Base-by-base conservation (phyloP, 2,329 filamentous ascomycete species). In the Capronia coronata region DNA sequence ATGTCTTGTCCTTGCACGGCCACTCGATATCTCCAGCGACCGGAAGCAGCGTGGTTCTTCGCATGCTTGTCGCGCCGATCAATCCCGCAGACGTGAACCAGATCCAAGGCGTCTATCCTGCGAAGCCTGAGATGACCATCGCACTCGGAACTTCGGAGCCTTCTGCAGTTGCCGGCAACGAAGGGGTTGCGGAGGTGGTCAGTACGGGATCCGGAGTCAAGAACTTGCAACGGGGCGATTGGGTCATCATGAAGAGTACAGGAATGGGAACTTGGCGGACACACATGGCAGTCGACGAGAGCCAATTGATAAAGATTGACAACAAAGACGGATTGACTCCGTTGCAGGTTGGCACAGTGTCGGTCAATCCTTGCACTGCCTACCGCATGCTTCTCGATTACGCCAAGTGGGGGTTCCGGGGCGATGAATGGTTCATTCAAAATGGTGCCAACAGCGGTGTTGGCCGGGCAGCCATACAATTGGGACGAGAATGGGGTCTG, bases 51-150 rank as follows among this genome's bases (percentile, higher is more conserved):
- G 72, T 94, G 59, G 89, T 91, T 47, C 75, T 98, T 52, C 87
- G 88, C 67, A 84, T 93, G 62, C 86, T 98, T 62, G 87, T 90
- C 25, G 82, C 89, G 1, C 88, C 93, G 49, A 87, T 98, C 68
- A 98, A 98, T 72, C 93, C 93, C 19, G 90, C 93, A 63, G 93
- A 98, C 71, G 87, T 98, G 68, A 98, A 98, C 75, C 91, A 91
- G 63, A 87, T 98, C 63, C 93, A 98, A 74, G 93, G 93, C 58
- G 89, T 91, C 2, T 98, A 98, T 72, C 91, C 91, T 54, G 82
- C 82, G 39, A 88, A 88, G 65, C 89, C 90, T 0, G 73, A 78
- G 38, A 90, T 94, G 69, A 83, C 80, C 14, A 83, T 82, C 4
- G 69, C 80, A 1, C 80, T 98, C 47, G 86, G 89, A 49, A 96